Evolutionary conservation across 257 asterid species (phyloP), one percentile per base, ranked within the genome.

Genomic region (Penstemon newberryi): DNA sequence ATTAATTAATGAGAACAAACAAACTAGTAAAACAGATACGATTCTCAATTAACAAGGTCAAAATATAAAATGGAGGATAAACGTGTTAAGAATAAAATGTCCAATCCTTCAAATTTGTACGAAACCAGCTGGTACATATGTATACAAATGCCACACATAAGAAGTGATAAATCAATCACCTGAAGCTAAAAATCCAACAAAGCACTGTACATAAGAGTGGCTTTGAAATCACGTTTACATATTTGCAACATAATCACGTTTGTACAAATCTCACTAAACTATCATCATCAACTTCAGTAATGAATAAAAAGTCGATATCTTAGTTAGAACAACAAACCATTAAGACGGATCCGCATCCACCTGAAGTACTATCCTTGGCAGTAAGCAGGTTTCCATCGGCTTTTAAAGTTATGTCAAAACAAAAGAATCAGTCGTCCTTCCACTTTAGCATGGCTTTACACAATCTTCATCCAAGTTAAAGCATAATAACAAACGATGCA

Each of bases 231-330:
- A 25, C 1, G 33, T 25, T 15, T 25, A 25, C 33, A 25, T 25
- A 25, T 25, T 25, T 1, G 33, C 33, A 25, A 25, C 33, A 25
- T 25, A 25, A 40, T 40, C 68, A 25, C 39, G 77, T 60, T 71
- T 73, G 76, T 77, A 79, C 82, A 79, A 66, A 68, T 70, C 64
- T 70, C 78, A 56, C 86, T 79, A 75, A 60, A 51, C 80, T 76
- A 79, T 43, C 54, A 72, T 60, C 79, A 70, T 55, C 81, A 78
- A 72, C 78, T 73, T 76, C 80, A 70, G 77, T 82, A 79, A 61
- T 76, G 60, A 75, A 79, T 52, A 67, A 51, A 71, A 73, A 67
- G 78, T 65, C 57, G 68, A 79, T 70, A 71, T 59, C 59, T 19
- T 46, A 75, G 80, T 76, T 60, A 43, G 73, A 25, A 65, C 63